Conservation (phyloP, 257 asterid genomes). For the Nicotiana noctiflora region DNA sequence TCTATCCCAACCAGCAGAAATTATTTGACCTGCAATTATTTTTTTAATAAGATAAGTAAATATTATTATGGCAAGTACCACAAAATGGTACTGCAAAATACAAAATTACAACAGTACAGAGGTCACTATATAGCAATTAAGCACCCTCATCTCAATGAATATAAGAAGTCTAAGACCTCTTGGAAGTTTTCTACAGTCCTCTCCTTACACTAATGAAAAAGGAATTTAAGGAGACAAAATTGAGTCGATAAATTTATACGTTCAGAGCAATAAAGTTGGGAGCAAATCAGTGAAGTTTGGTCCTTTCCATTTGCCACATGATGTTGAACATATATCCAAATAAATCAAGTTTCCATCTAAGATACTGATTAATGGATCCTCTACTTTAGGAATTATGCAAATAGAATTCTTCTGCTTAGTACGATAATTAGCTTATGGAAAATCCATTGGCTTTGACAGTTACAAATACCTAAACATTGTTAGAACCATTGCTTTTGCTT, state of each 20-base stretch:
- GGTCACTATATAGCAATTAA: too few species aligned
- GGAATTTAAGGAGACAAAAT: neutral
- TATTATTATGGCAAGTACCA: too few species aligned
- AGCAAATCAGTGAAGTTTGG: neutral
- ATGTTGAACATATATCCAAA: neutral
- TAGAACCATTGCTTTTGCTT: neutral
- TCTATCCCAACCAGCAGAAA: constrained; percentile 75
- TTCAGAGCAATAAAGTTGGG: neutral
- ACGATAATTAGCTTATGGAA: neutral
- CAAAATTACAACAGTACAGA: too few species aligned
- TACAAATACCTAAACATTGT: neutral
- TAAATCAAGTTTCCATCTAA: neutral
- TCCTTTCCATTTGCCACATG: neutral
- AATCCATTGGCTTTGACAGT: neutral
- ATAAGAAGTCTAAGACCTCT: too few species aligned
- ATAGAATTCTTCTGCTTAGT: neutral
- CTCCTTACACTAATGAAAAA: neutral
- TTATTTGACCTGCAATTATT: constrained; percentile 44
- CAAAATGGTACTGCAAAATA: too few species aligned
- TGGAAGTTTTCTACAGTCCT: too few species aligned
- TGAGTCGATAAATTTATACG: neutral
- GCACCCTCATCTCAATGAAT: too few species aligned
- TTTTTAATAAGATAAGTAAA: too few species aligned
- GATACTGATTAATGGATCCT: neutral
- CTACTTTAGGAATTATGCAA: neutral